Conservation (phyloP, 371 early-diverging fungal genomes). For the Mucor circinelloides region DNA sequence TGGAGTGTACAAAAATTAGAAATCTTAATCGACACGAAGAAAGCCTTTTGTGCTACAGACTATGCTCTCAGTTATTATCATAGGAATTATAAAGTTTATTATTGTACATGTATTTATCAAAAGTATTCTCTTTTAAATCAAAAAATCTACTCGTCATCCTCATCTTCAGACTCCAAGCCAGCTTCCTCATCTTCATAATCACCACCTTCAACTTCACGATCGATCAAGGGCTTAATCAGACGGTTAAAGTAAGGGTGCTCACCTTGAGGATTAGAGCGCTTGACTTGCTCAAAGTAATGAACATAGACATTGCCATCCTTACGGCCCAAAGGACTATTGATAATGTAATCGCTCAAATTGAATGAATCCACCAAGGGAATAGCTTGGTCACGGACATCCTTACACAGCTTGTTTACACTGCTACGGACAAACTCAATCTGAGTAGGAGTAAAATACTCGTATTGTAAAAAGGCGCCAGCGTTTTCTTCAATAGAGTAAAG, state of each 20-base stretch:
- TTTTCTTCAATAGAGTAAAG: conserved; percentile 83
- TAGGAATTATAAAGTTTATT: neutral
- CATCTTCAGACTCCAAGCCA: conserved; percentile 43
- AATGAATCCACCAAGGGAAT: conserved; percentile 89
- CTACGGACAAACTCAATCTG: conserved; percentile 73
- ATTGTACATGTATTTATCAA: neutral
- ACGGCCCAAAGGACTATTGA: conserved; percentile 90
- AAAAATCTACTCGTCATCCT: conserved; percentile 21
- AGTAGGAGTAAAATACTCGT: conserved; percentile 75
- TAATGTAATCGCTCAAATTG: conserved; percentile 82
- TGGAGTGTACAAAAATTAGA: neutral
- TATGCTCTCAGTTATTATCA: no score
- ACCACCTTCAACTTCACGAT: conserved; percentile 62
- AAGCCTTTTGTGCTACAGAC: no score
- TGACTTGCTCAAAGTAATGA: conserved; percentile 86
- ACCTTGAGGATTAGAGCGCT: conserved; percentile 72
- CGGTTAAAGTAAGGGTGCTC: conserved; percentile 82
- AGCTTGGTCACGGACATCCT: conserved; percentile 75
- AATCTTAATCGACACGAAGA: no score
- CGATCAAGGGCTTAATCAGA: conserved; percentile 81
- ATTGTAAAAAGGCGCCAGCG: conserved; percentile 86
- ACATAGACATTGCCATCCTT: conserved; percentile 89
- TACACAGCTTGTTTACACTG: conserved; percentile 72
- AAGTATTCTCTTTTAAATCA: no score
- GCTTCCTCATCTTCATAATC: conserved; percentile 58